phyloP scores from a whole-genome alignment of 2,329 filamentous ascomycete species.

The Botrytis medusae region DNA sequence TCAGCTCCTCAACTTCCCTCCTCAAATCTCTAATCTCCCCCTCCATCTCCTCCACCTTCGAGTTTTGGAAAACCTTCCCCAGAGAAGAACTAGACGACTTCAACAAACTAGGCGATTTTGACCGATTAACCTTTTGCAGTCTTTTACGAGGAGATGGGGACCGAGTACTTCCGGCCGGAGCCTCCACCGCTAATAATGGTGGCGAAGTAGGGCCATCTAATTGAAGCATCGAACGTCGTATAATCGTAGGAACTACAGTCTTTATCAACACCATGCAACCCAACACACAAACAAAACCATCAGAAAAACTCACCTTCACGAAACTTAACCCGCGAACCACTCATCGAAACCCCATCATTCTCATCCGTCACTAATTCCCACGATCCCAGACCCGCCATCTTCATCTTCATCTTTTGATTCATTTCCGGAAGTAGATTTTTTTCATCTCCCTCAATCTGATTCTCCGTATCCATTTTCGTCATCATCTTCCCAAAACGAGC shows the following conservation, averaged over 20 bases:
- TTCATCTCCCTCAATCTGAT: background rate
- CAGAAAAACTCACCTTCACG: background rate
- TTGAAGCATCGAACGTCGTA: background rate
- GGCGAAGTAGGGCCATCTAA: background rate
- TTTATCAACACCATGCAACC: background rate
- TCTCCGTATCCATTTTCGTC: background rate
- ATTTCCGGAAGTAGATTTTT: background rate
- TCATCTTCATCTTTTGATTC: background rate
- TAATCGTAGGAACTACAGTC: background rate
- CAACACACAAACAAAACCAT: background rate
- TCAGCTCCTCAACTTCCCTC: background rate
- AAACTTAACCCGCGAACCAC: background rate
- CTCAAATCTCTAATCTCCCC: constrained; percentile 1
- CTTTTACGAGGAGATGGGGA: background rate
- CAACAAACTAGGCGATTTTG: background rate
- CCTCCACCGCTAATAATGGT: background rate
- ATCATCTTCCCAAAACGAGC: background rate
- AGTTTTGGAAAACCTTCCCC: background rate
- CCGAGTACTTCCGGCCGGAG: background rate
- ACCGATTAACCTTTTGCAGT: background rate
- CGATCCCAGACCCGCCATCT: background rate
- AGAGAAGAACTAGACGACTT: constrained; percentile 2
- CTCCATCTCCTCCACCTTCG: constrained; percentile 1
- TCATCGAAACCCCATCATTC: background rate
- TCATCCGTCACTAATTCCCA: background rate